A percentile compares a stretch with the other conserved stretches of the same genome.
Evolutionary conservation across 371 early-diverging fungal genomes (phyloP).

Genomic region (Astathelohania contejeani): DNA sequence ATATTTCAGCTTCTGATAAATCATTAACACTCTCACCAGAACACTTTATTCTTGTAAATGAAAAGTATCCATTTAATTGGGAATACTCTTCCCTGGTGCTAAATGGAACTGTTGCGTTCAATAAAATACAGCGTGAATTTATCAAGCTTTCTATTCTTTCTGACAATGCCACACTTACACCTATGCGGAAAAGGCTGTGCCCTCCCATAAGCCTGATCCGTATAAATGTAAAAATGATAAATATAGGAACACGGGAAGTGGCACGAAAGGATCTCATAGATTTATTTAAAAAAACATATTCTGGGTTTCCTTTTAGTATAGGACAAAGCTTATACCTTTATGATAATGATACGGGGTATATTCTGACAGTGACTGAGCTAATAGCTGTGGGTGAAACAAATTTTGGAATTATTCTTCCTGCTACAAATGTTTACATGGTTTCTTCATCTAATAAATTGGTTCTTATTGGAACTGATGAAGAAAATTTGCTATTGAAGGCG

Average conservation of each 20-base stretch:
- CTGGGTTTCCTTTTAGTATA: slow-evolving; percentile 30
- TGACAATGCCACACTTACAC: too few species aligned
- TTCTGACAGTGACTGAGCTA: slow-evolving; percentile 27
- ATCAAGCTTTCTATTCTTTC: too few species aligned
- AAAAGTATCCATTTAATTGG: too few species aligned
- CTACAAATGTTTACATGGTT: slow-evolving; percentile 30
- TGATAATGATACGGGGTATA: slow-evolving; percentile 10
- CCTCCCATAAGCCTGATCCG: too few species aligned
- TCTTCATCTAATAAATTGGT: slow-evolving; percentile 19
- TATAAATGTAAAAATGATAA: too few species aligned
- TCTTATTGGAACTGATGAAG: slow-evolving; percentile 18
- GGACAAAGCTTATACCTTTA: slow-evolving; percentile 31
- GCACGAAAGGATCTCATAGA: slow-evolving; percentile 1
- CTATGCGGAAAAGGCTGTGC: too few species aligned
- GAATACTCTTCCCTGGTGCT: too few species aligned
- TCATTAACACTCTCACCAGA: too few species aligned
- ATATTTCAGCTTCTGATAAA: too few species aligned
- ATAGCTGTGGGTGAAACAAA: slow-evolving; percentile 10
- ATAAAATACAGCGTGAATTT: too few species aligned
- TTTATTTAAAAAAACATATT: slow-evolving; percentile 9
- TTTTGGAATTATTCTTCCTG: slow-evolving; percentile 27
- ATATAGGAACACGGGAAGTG: neutral
- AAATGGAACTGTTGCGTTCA: too few species aligned
- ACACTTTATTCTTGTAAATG: too few species aligned
- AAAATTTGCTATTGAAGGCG: slow-evolving; percentile 55